A percentile compares a stretch with the other conserved stretches of the same genome.
These are phyloP conservation scores for Cyathus striatus DNA, from an alignment of 768 basidiomycete species.

Conservation along the genomic window DNA sequence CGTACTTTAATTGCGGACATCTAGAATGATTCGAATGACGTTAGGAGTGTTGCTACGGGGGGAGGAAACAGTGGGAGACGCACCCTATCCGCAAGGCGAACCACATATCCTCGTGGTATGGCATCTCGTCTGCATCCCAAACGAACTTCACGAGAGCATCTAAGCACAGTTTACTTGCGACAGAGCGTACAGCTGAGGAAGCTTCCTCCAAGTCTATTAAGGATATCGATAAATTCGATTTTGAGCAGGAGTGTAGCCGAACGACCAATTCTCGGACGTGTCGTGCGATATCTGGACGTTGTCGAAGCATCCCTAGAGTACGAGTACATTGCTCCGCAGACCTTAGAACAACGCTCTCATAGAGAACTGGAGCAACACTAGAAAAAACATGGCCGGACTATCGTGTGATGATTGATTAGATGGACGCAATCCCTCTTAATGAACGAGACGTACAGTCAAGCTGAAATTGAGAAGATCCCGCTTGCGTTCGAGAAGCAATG, in stretches of 20 bases:
- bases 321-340: constrained; percentile 53
- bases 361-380: constrained; percentile 53
- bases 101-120: constrained; percentile 74
- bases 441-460: constrained; percentile 43
- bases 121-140: constrained; percentile 70
- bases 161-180: constrained; percentile 42
- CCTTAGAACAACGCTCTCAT: constrained; percentile 50
- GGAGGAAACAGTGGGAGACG: constrained; percentile 9
- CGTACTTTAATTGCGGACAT: constrained; percentile 58
- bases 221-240: constrained; percentile 13
- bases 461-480: constrained; percentile 55
- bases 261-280: constrained; percentile 61
- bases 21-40: constrained; percentile 26
- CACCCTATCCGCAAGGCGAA: constrained; percentile 65
- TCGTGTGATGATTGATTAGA: background rate
- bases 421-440: background rate
- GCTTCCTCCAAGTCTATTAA: constrained; percentile 29
- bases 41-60: background rate
- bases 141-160: constrained; percentile 64
- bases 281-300: constrained; percentile 52
- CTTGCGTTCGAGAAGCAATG: constrained; percentile 43
- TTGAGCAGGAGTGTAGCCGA: constrained; percentile 27
- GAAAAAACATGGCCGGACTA: constrained; percentile 54
- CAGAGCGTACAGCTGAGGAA: constrained; percentile 45
- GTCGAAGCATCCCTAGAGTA: constrained; percentile 62